These are phyloP conservation scores for Psidium guajava DNA, from an alignment of 345 rosid species.

Conservation along the genomic window DNA sequence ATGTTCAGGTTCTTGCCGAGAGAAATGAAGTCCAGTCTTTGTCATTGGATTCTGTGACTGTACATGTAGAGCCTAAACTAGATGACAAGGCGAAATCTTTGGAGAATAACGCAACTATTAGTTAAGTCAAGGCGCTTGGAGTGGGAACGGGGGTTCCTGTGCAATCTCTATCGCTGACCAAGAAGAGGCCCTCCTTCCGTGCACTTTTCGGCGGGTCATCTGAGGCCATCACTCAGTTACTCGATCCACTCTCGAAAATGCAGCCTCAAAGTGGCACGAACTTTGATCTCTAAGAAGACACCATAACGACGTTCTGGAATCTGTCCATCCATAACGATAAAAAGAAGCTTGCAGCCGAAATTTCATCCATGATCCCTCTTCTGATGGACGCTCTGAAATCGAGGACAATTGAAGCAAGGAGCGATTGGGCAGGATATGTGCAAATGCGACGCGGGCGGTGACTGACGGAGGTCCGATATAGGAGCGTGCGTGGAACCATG, in stretches of 20 bases:
- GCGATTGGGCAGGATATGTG: no score
- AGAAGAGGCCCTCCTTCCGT: constrained; percentile 59
- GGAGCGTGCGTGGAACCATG: no score
- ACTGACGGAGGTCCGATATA: no score
- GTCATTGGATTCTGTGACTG: no score
- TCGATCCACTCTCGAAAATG: constrained; percentile 38
- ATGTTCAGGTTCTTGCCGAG: no score
- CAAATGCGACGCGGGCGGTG: no score
- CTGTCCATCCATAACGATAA: constrained; percentile 86
- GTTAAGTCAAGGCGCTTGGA: no score
- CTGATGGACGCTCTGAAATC: constrained; percentile 60
- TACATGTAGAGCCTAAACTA: no score
- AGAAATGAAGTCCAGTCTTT: no score
- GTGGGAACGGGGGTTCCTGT: no score
- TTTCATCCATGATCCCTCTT: constrained; percentile 55
- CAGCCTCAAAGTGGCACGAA: constrained; percentile 22
- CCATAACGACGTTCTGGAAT: constrained; percentile 76
- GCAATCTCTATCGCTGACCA: constrained; percentile 64
- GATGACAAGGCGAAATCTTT: no score
- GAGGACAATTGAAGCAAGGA: constrained; percentile 57
- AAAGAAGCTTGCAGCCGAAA: constrained; percentile 83
- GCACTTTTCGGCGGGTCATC: constrained; percentile 57
- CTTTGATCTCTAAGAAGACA: constrained; percentile 73
- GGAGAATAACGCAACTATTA: no score
- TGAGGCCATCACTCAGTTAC: constrained; percentile 50